Evolutionary conservation across 768 basidiomycete species (phyloP).

Genomic region (Tulasnella calospora): DNA sequence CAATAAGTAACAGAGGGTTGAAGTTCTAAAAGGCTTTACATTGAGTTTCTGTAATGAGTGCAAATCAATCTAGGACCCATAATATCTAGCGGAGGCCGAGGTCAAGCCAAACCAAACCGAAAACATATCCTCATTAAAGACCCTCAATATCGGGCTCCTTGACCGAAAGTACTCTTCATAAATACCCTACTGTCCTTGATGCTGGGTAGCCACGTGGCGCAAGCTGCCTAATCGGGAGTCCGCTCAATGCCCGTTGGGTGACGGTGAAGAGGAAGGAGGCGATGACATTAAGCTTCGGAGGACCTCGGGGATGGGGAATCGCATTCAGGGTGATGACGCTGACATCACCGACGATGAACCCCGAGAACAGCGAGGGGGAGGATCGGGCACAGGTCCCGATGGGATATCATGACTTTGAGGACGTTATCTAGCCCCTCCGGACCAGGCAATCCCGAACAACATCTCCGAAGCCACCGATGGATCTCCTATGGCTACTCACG

Average conservation of each 20-base stretch:
- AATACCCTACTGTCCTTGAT: no score
- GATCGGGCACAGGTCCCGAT: background rate
- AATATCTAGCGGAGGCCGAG: no score
- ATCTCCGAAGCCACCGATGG: background rate
- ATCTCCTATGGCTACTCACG: background rate
- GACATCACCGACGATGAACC: background rate
- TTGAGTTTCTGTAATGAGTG: no score
- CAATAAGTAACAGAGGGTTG: no score
- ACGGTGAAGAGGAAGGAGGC: background rate
- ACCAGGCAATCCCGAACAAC: background rate
- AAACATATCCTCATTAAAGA: no score
- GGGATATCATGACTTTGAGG: background rate
- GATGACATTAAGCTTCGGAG: background rate
- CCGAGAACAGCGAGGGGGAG: background rate
- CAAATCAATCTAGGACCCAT: no score
- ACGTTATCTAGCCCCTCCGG: background rate
- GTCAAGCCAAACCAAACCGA: no score
- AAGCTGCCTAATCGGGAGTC: background rate
- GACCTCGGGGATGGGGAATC: background rate
- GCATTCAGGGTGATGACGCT: background rate
- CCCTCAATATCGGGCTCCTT: no score
- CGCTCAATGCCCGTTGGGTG: background rate
- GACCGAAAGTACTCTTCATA: no score
- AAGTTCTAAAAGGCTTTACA: no score
- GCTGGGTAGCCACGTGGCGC: background rate